A percentile compares a stretch with the other conserved stretches of the same genome.
phyloP scores from a whole-genome alignment of 441 rosid genomes.

The Adansonia grandidieri region DNA sequence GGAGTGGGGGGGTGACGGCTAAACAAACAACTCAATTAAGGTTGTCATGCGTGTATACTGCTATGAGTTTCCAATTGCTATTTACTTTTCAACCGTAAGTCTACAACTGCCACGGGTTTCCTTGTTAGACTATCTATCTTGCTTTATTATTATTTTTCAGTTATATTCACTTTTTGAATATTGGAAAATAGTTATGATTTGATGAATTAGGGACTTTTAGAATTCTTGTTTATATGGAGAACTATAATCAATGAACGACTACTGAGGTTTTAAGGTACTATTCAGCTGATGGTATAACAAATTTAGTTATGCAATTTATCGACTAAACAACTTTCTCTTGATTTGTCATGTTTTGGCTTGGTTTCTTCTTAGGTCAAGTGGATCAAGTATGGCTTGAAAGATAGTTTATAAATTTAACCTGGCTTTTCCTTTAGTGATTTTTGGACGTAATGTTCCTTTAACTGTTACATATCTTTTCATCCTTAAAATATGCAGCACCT shows the following conservation, averaged over 20 bases:
- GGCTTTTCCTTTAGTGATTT: slow-evolving; percentile 11
- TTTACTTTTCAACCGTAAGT: background rate
- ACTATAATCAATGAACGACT: background rate
- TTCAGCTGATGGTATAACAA: background rate
- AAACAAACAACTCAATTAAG: background rate
- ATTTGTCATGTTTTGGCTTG: background rate
- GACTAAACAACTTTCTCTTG: slow-evolving; percentile 2
- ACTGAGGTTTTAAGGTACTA: background rate
- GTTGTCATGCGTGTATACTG: background rate
- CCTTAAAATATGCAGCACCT: background rate
- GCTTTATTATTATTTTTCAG: background rate
- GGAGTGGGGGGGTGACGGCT: background rate
- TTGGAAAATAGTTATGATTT: background rate
- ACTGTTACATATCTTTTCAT: background rate
- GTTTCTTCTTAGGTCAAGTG: slow-evolving; percentile 9
- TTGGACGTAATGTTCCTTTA: background rate
- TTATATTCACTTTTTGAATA: background rate
- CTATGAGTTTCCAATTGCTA: background rate
- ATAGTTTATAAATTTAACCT: background rate
- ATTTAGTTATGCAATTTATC: background rate
- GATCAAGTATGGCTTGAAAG: background rate
- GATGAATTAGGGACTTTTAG: background rate
- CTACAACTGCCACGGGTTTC: background rate
- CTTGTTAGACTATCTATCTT: background rate
- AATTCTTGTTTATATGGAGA: slow-evolving; percentile 10